These are phyloP conservation scores for Linaria vulgaris DNA, from an alignment of 257 asterid species.

Conservation along the genomic window DNA sequence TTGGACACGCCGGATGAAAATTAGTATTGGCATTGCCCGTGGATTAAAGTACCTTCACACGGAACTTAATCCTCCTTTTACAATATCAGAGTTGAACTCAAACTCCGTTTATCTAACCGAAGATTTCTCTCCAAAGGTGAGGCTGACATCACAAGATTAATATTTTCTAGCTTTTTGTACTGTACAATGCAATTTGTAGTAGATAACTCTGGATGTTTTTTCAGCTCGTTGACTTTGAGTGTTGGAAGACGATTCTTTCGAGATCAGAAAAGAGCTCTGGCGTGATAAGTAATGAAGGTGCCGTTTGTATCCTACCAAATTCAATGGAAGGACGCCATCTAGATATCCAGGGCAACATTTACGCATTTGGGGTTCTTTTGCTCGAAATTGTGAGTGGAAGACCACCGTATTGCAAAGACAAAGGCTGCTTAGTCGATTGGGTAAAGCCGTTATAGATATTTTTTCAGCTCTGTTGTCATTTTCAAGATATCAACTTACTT, in stretches of 20 bases:
- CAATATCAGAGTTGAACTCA: constrained; percentile 67
- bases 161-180: not conserved
- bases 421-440: constrained; percentile 83
- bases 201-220: constrained; percentile 14
- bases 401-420: constrained; percentile 56
- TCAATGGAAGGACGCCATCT: constrained; percentile 43
- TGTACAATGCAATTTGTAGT: constrained; percentile 15
- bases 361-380: constrained; percentile 67
- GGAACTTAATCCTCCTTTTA: constrained; percentile 61
- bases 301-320: constrained; percentile 40
- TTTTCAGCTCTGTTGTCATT: not conserved
- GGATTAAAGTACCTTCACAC: constrained; percentile 77
- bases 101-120: constrained; percentile 76
- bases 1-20: constrained; percentile 81
- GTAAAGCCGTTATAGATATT: constrained; percentile 35
- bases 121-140: constrained; percentile 87
- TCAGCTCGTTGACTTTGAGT: constrained; percentile 57
- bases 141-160: not conserved
- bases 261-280: constrained; percentile 48
- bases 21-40: constrained; percentile 70
- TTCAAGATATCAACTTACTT: too few species aligned
- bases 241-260: constrained; percentile 60
- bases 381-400: constrained; percentile 84
- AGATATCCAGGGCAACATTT: constrained; percentile 55
- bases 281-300: constrained; percentile 42